Evolutionary conservation across 306 rosid species (phyloP), one percentile per base, ranked within the genome.

Genomic region (Nissolia schottii): DNA sequence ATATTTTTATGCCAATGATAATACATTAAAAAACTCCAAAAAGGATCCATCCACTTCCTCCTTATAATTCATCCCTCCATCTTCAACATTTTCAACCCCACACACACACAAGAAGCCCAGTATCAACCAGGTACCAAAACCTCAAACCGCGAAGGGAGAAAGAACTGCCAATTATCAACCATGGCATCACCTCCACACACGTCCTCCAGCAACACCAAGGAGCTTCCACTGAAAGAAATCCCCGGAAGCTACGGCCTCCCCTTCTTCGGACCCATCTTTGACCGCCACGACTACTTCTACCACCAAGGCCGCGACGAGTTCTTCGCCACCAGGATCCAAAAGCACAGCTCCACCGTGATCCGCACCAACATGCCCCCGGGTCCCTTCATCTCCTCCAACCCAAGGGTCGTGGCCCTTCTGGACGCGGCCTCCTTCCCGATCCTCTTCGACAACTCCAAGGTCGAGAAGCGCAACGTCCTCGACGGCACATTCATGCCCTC

Each of bases 401-500:
- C 98, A 0, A 75, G 57, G 29, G 98, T 90, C 74, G 1, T 92
- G 1, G 81, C 78, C 10, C 71, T 92, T 0, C 73, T 92, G 1
- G 98, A 92, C 46, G 94, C 83, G 6, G 10, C 55, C 2, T 90
- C 86, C 13, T 92, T 90, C 64, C 88, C 88, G 0, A 43, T 85
- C 32, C 92, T 92, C 55, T 80, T 92, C 9, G 88, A 92, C 82
- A 86, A 28, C 22, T 1, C 27, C 23, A 90, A 78, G 19, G 96
- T 92, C 34, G 80, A 82, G 31, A 92, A 88, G 27, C 79, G 74
- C 0, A 41, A 88, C 76, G 84, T 92, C 25, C 81, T 92, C 7
- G 87, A 81, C 54, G 98, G 98, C 18, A 92, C 98, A 4, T 92
- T 56, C 89, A 92, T 90, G 95, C 92, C 98, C 5, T 80, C 98